Percentiles rank a stretch among this genome's conserved stretches.
These are phyloP conservation scores for Picea sitchensis DNA, from an alignment of 75 land plant species.

Conservation along the genomic window DNA sequence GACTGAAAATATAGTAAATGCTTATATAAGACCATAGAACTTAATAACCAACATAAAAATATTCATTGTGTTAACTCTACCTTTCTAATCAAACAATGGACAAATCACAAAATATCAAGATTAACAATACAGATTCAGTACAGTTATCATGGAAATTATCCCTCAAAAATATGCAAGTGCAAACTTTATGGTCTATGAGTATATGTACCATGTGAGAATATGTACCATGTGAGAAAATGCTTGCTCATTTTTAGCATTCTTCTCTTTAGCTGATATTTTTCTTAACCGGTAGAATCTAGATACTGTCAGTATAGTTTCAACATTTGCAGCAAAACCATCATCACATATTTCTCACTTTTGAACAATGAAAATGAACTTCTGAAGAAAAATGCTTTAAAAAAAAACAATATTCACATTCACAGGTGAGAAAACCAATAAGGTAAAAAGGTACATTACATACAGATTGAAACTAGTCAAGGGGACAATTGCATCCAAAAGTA, in stretches of 20 bases:
- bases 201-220: neutral
- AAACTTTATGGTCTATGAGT: neutral
- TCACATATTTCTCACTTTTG: too few relatives aligned
- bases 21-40: neutral
- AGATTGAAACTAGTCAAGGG: neutral
- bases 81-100: neutral
- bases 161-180: neutral
- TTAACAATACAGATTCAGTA: neutral
- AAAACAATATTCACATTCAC: neutral
- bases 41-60: neutral
- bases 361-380: too few relatives aligned
- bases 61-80: neutral
- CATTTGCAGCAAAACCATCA: neutral
- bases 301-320: neutral
- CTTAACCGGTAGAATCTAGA: neutral
- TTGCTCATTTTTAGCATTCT: neutral
- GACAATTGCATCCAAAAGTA: neutral
- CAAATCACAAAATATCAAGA: neutral
- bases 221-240: neutral
- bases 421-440: neutral
- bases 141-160: neutral
- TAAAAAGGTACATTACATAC: neutral
- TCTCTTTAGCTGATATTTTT: neutral
- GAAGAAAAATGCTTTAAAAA: too few relatives aligned
- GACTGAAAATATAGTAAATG: conserved; percentile 33